Conservation (phyloP, 305 asterid genomes). For the Fraxinus ornus region DNA sequence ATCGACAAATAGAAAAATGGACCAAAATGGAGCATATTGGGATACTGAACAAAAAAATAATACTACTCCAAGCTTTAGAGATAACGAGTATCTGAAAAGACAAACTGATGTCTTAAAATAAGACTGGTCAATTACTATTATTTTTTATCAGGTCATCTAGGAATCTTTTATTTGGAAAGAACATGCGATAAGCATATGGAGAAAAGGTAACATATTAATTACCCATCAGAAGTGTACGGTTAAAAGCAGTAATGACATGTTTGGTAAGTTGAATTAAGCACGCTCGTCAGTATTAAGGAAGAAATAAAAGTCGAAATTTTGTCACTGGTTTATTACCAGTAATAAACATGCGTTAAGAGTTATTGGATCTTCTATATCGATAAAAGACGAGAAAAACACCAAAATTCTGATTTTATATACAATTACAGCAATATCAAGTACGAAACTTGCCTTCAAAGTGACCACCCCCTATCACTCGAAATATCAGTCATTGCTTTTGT, state of each 20-base stretch:
- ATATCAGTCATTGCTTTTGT: background rate
- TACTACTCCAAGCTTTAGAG: background rate
- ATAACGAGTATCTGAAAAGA: background rate
- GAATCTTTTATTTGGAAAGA: background rate
- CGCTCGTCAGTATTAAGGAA: background rate
- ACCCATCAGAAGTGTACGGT: background rate
- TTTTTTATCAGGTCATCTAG: background rate
- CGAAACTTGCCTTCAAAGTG: background rate
- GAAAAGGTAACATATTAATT: background rate
- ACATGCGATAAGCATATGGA: background rate
- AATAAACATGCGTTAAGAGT: background rate
- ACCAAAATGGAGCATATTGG: conserved; percentile 6
- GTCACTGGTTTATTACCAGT: background rate
- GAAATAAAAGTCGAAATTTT: background rate
- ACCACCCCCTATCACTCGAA: background rate
- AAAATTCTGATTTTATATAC: background rate
- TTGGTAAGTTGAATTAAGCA: background rate
- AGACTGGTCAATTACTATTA: background rate
- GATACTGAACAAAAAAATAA: background rate
- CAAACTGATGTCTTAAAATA: background rate
- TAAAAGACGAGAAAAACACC: background rate
- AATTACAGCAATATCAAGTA: background rate
- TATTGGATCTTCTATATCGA: background rate
- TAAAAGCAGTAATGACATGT: background rate
- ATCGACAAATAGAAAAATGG: background rate